A percentile compares a stretch with the other conserved stretches of the same genome.
Evolutionary conservation across 2,329 filamentous ascomycete species (phyloP).

Genomic region (Sclerotinia sclerotiorum): DNA sequence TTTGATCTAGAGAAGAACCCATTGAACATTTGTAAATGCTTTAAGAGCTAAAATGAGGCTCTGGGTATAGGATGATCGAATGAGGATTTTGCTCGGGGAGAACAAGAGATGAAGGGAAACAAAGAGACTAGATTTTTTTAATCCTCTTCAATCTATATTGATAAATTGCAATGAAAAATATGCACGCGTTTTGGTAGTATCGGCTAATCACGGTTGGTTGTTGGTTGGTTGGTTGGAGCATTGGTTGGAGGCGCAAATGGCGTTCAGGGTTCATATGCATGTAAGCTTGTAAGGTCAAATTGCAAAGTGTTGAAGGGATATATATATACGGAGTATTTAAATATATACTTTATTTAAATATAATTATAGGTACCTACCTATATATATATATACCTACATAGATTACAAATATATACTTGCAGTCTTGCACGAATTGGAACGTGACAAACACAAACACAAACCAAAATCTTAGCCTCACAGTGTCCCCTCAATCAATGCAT

Average conservation of each 20-base stretch:
- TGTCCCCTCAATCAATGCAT: neutral
- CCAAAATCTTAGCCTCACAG: neutral
- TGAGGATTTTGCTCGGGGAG: neutral
- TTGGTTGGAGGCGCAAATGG: constrained; percentile 5
- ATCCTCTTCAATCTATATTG: neutral
- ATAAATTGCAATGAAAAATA: constrained; percentile 14
- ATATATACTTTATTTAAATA: no score
- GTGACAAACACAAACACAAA: neutral
- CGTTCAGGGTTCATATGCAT: constrained; percentile 10
- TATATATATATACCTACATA: neutral
- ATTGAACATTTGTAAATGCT: constrained; percentile 63
- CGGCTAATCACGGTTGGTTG: constrained; percentile 7
- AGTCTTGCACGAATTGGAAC: constrained; percentile 9
- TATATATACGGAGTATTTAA: neutral
- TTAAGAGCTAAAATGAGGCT: constrained; percentile 21
- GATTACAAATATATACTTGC: neutral
- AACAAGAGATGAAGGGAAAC: neutral
- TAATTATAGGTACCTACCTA: no score
- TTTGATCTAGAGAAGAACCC: constrained; percentile 60
- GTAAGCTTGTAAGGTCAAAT: constrained; percentile 16
- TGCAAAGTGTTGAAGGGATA: neutral
- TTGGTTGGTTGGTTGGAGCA: neutral
- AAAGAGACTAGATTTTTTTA: neutral
- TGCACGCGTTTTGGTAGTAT: neutral
- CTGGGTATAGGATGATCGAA: neutral